Conservation (phyloP, 2,329 filamentous ascomycete species). For the Fusarium sulawesiense region DNA sequence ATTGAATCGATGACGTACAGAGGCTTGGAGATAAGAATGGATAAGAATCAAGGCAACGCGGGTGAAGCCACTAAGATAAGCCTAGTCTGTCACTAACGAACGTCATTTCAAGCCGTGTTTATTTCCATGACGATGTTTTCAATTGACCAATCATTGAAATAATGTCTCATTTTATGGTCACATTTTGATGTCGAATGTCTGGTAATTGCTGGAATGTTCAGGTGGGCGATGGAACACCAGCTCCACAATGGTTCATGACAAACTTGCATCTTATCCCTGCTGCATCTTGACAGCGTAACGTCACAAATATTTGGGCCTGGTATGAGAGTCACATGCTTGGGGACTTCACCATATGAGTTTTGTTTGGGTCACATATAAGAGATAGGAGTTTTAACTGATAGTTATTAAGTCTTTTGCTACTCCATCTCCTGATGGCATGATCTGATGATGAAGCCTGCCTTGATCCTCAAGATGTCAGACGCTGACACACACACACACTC, state of each 20-base stretch:
- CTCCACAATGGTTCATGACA: not conserved
- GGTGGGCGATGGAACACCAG: not conserved
- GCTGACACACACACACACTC: not conserved
- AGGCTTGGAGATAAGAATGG: not conserved
- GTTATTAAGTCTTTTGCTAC: not conserved
- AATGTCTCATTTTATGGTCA: not conserved
- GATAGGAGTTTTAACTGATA: not conserved
- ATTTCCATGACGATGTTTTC: not conserved
- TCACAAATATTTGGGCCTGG: not conserved
- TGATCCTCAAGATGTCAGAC: no score
- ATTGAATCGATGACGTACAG: conserved; percentile 4
- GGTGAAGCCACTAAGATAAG: not conserved
- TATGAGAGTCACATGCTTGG: not conserved
- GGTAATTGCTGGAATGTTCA: not conserved
- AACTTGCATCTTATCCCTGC: not conserved
- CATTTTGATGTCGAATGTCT: not conserved
- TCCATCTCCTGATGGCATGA: not conserved
- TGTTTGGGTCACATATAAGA: not conserved
- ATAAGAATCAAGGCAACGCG: not conserved
- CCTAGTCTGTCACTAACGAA: not conserved
- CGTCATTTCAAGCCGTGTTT: not conserved
- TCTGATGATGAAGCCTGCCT: not conserved
- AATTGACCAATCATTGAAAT: not conserved
- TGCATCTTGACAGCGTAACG: not conserved
- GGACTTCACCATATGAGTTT: not conserved